A percentile compares a stretch with the other conserved stretches of the same genome.
Evolutionary conservation across 257 asterid species (phyloP).

Genomic region (Petrea volubilis): DNA sequence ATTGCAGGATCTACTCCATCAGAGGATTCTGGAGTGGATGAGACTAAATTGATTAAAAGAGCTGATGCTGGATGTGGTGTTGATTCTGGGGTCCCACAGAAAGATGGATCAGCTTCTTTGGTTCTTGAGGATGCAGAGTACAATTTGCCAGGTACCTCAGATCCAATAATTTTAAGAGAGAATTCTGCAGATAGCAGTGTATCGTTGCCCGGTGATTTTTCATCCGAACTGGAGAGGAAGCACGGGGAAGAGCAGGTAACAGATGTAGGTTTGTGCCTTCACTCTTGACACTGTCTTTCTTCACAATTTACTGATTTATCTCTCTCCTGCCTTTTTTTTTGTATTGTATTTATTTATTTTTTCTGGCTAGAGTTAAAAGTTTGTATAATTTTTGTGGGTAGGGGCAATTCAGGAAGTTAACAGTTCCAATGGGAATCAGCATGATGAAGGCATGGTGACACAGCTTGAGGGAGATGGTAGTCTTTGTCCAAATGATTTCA

Average conservation of each 20-base stretch:
- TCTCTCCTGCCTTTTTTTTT: neutral
- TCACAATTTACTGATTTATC: constrained; percentile 1
- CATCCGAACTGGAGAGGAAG: constrained; percentile 38
- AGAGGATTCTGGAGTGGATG: constrained; percentile 39
- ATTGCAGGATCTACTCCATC: constrained; percentile 21
- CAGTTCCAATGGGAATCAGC: constrained; percentile 50
- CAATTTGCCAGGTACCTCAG: constrained; percentile 31
- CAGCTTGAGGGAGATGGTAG: constrained; percentile 41
- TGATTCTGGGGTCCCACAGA: constrained; percentile 25
- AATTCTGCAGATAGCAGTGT: constrained; percentile 29
- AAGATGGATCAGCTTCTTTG: constrained; percentile 39
- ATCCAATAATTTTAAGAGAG: constrained; percentile 32
- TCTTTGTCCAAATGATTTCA: constrained; percentile 35
- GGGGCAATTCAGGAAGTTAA: constrained; percentile 85
- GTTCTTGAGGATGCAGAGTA: constrained; percentile 33
- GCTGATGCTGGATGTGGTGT: constrained; percentile 27
- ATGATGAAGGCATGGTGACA: constrained; percentile 36
- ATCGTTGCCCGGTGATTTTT: constrained; percentile 38
- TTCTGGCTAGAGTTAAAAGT: constrained; percentile 22
- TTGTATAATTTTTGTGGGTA: constrained; percentile 54
- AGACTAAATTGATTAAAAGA: constrained; percentile 22
- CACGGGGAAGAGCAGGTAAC: constrained; percentile 84
- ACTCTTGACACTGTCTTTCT: constrained; percentile 50
- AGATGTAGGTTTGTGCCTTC: constrained; percentile 98
- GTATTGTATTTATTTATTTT: too few relatives aligned